These are phyloP conservation scores for Xylaria sp. DNA, from an alignment of 2,329 filamentous ascomycete genomes.

Conservation along the genomic window DNA sequence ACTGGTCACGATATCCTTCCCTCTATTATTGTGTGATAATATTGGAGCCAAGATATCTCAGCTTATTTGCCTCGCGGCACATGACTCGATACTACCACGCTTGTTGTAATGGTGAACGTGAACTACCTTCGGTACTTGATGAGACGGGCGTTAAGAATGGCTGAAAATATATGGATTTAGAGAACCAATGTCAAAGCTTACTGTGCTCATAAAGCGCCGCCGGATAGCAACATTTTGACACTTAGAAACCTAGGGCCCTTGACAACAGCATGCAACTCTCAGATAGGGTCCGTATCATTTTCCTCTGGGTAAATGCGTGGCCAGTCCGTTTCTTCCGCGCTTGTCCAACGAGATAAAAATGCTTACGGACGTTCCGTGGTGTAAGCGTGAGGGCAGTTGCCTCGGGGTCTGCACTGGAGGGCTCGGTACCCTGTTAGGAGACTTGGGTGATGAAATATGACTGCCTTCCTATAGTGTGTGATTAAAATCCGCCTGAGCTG, in stretches of 20 bases:
- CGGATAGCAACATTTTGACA: too few relatives aligned
- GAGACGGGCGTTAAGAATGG: not conserved
- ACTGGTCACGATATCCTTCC: not conserved
- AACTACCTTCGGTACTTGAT: not conserved
- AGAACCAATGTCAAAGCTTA: not conserved
- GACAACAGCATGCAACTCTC: not conserved
- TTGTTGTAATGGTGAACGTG: not conserved
- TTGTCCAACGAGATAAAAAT: not conserved
- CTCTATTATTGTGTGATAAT: not conserved
- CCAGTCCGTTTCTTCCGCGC: not conserved
- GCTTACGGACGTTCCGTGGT: too few relatives aligned
- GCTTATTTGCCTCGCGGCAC: not conserved
- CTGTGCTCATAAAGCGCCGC: too few relatives aligned
- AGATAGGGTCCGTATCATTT: not conserved
- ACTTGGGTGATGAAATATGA: not conserved
- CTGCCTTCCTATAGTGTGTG: not conserved
- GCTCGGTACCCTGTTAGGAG: not conserved
- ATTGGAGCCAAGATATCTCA: not conserved
- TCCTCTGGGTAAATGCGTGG: not conserved
- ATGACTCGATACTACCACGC: not conserved
- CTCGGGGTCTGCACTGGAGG: not conserved
- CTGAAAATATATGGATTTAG: not conserved
- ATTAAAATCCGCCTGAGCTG: not conserved
- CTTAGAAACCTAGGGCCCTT: not conserved
- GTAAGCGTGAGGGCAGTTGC: not conserved